Evolutionary conservation across 1,284 basidiomycete genomes (phyloP).

Genomic region (Anthracocystis setariae): DNA sequence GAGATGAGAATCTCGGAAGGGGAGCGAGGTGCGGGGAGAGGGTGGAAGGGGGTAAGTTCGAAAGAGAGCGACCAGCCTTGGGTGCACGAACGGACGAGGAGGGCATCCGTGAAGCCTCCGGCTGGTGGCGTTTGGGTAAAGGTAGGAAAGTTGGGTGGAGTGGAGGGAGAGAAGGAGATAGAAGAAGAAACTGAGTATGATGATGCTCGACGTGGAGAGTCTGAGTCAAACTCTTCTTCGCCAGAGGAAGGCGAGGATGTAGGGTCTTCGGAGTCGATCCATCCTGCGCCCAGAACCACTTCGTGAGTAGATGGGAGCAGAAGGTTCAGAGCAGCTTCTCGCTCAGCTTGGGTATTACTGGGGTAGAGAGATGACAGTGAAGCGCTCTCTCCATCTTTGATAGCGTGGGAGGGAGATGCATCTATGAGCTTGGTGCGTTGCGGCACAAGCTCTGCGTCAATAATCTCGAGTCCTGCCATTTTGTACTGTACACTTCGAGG

Average conservation of each 20-base stretch:
- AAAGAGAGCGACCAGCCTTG: conserved; percentile 61
- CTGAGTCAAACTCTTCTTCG: neutral
- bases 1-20: conserved; percentile 46
- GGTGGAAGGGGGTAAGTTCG: conserved; percentile 45
- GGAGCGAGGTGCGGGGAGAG: conserved; percentile 10
- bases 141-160: neutral
- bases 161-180: conserved; percentile 11
- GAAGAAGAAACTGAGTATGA: conserved; percentile 24
- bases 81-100: conserved; percentile 50
- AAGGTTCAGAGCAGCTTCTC: conserved; percentile 34
- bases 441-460: conserved; percentile 38
- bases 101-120: conserved; percentile 25
- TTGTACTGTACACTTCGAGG: neutral
- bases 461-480: conserved; percentile 39
- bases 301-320: conserved; percentile 39
- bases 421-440: neutral
- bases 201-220: conserved; percentile 3
- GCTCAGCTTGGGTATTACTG: conserved; percentile 26
- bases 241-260: conserved; percentile 1
- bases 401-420: neutral
- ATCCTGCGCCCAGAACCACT: conserved; percentile 47
- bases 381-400: neutral
- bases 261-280: conserved; percentile 27
- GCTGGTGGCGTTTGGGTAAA: neutral
- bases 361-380: conserved; percentile 10